A percentile compares a stretch with the other conserved stretches of the same genome.
Conservation (phyloP, 176 grass and related monocot genomes). For the Triticum turgidum region DNA sequence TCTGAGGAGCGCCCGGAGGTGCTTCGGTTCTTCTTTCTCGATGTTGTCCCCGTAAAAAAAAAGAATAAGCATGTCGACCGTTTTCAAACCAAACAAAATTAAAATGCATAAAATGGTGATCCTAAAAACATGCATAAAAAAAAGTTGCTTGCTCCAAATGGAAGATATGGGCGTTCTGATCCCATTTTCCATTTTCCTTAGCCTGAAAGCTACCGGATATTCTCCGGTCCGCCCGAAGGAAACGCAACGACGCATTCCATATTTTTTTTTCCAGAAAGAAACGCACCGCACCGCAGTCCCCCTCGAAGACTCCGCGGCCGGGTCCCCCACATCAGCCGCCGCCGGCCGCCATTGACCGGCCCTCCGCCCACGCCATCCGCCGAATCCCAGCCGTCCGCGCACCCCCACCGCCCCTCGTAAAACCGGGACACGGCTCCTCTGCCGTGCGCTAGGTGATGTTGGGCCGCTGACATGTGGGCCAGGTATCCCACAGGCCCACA, state of each 20-base stretch:
- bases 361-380: neutral
- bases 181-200: neutral
- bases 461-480: no score
- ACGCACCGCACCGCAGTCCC: neutral
- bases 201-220: neutral
- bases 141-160: no score
- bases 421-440: neutral
- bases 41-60: no score
- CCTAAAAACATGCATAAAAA: no score
- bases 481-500: no score
- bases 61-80: no score
- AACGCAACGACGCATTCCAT: neutral
- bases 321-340: constrained; percentile 5
- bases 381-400: neutral
- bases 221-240: neutral
- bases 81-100: no score
- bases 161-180: no score
- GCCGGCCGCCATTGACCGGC: neutral
- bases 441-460: no score
- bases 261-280: neutral
- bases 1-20: no score
- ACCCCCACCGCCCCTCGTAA: neutral
- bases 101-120: no score
- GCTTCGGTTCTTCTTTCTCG: no score
- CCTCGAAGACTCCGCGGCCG: neutral